Evolutionary conservation across 225 moss, liverwort and hornwort genomes (phyloP).

Genomic region (Pleurozium schreberi): DNA sequence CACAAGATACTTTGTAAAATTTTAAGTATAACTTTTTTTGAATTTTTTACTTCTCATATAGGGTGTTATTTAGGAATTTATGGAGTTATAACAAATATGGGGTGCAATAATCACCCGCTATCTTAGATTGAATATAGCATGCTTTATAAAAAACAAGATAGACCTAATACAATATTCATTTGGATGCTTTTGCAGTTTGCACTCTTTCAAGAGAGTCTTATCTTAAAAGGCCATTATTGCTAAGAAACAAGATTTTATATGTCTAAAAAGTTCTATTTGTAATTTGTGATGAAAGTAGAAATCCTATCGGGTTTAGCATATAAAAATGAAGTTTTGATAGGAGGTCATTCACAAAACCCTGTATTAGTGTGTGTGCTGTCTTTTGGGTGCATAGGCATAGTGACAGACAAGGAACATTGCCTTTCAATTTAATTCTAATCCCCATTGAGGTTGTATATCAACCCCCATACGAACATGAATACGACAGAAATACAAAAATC

Average conservation of each 20-base stretch:
- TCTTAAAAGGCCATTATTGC: too few species aligned
- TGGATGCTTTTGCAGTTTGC: not conserved
- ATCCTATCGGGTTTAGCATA: not conserved
- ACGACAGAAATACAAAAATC: too few species aligned
- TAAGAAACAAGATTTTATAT: not conserved
- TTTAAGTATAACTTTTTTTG: accelerated
- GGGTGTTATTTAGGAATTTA: not conserved
- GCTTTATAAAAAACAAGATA: not conserved
- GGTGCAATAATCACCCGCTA: not conserved
- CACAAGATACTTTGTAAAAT: accelerated
- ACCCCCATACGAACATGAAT: too few species aligned
- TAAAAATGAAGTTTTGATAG: too few species aligned
- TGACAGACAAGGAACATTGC: too few species aligned
- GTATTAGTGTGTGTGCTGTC: too few species aligned
- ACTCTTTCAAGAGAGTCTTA: not conserved
- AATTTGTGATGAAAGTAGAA: not conserved
- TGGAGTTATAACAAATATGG: not conserved
- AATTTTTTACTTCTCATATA: not conserved
- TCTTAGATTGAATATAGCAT: not conserved
- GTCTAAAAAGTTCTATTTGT: not conserved
- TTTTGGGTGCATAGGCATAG: too few species aligned
- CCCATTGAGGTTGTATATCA: too few species aligned
- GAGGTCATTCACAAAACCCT: too few species aligned
- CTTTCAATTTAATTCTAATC: too few species aligned
- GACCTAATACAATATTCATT: not conserved